A percentile compares a stretch with the other conserved stretches of the same genome.
Evolutionary conservation across 2,329 filamentous ascomycete species (phyloP).

Genomic region (Delphinella strobiligena): DNA sequence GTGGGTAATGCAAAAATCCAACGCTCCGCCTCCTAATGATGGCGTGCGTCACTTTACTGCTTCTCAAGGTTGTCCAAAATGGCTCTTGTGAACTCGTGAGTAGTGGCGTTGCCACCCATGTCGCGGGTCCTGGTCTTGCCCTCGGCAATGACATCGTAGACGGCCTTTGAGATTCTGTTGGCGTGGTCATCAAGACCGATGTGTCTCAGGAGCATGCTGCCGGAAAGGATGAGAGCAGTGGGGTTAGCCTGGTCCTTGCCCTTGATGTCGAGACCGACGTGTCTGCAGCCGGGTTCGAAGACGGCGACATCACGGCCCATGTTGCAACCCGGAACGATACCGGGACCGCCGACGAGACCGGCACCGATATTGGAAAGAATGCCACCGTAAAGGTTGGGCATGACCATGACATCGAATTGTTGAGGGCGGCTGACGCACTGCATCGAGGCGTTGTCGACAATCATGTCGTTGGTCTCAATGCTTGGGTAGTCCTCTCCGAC

Average conservation of each 20-base stretch:
- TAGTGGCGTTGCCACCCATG: slow-evolving; percentile 85
- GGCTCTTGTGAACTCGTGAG: slow-evolving; percentile 88
- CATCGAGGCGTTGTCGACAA: slow-evolving; percentile 99
- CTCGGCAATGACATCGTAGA: slow-evolving; percentile 73
- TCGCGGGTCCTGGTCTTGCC: slow-evolving; percentile 83
- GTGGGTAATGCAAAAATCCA: neutral
- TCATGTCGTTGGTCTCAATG: slow-evolving; percentile 97
- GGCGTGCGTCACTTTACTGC: slow-evolving; percentile 9
- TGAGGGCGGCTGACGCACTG: slow-evolving; percentile 92
- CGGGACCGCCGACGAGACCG: slow-evolving; percentile 89
- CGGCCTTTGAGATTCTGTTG: slow-evolving; percentile 90
- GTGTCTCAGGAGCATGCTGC: slow-evolving; percentile 94
- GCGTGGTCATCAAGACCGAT: slow-evolving; percentile 95
- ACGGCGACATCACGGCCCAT: slow-evolving; percentile 98
- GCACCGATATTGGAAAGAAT: slow-evolving; percentile 98
- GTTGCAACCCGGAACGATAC: slow-evolving; percentile 97
- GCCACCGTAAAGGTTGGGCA: slow-evolving; percentile 98
- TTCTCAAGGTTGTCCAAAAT: slow-evolving; percentile 89
- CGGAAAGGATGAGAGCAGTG: slow-evolving; percentile 86
- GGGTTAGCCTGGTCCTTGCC: slow-evolving; percentile 99
- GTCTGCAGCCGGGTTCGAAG: slow-evolving; percentile 97
- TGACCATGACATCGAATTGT: slow-evolving; percentile 99
- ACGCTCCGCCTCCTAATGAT: neutral
- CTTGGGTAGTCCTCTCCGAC: slow-evolving; percentile 92
- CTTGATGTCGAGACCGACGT: slow-evolving; percentile 99